A percentile compares a stretch with the other conserved stretches of the same genome.
phyloP scores from a whole-genome alignment of 164 flowering plant genomes.

The Aristolochia fimbriata region DNA sequence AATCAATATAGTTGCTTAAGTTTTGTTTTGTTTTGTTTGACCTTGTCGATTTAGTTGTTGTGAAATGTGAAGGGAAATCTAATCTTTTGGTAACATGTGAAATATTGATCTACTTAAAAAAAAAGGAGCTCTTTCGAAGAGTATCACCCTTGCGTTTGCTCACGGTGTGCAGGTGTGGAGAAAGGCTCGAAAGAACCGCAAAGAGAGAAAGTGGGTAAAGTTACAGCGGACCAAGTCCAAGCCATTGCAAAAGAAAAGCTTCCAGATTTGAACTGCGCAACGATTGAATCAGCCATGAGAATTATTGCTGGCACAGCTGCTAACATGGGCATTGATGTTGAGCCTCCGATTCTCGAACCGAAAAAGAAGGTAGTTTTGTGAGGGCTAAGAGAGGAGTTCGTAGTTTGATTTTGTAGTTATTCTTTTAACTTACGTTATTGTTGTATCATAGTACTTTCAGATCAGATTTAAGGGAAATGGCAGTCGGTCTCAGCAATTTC shows the following conservation, averaged over 20 bases:
- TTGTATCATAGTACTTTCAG: too few species aligned
- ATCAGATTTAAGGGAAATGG: too few species aligned
- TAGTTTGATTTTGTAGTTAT: too few species aligned
- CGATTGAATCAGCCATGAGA: slow-evolving; percentile 89
- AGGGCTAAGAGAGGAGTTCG: neutral
- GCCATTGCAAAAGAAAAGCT: slow-evolving; percentile 77
- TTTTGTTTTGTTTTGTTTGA: neutral
- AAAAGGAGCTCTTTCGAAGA: neutral
- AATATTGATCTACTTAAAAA: neutral
- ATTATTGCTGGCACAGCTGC: slow-evolving; percentile 97
- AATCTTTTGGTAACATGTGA: neutral
- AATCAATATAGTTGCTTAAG: neutral
- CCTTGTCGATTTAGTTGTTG: too few species aligned
- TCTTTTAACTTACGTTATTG: too few species aligned
- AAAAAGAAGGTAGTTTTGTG: slow-evolving; percentile 41
- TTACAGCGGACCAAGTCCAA: slow-evolving; percentile 72
- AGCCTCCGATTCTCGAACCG: slow-evolving; percentile 79
- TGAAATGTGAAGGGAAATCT: neutral
- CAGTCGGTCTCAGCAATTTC: too few species aligned
- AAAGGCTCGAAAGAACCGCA: slow-evolving; percentile 83
- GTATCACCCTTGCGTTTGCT: neutral
- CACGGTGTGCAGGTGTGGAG: slow-evolving; percentile 49
- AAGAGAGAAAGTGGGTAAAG: slow-evolving; percentile 61
- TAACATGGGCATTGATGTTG: slow-evolving; percentile 90
- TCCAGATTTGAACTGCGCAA: slow-evolving; percentile 86